These are phyloP conservation scores for Clonostachys solani DNA, from an alignment of 2,329 filamentous ascomycete species.

Conservation along the genomic window DNA sequence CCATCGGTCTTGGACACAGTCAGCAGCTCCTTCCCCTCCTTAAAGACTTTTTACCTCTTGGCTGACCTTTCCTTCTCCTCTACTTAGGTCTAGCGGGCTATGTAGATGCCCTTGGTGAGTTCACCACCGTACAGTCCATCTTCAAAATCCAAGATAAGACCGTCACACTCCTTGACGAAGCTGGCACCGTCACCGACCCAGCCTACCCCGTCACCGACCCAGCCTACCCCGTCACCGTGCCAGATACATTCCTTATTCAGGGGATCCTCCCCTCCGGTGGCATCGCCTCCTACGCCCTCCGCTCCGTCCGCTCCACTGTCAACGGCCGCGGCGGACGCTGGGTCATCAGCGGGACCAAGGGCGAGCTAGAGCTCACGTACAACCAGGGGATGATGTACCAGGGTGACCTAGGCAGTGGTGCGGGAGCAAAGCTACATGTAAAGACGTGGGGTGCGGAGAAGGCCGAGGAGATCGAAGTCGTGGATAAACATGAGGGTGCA, in stretches of 20 bases:
- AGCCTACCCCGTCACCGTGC: slow-evolving; percentile 13
- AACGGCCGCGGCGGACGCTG: slow-evolving; percentile 20
- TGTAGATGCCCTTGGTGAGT: slow-evolving; percentile 20
- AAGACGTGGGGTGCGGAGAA: neutral
- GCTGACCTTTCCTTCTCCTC: neutral
- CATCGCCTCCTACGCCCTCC: slow-evolving; percentile 17
- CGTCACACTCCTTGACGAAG: slow-evolving; percentile 9
- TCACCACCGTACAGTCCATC: slow-evolving; percentile 13
- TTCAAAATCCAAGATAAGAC: slow-evolving; percentile 13
- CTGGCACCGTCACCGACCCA: slow-evolving; percentile 10
- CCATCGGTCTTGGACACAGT: slow-evolving; percentile 4
- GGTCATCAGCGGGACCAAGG: slow-evolving; percentile 28
- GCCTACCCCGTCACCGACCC: slow-evolving; percentile 13
- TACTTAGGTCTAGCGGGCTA: slow-evolving; percentile 20
- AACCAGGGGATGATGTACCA: slow-evolving; percentile 23
- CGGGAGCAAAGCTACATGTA: slow-evolving; percentile 6
- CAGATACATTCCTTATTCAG: slow-evolving; percentile 27
- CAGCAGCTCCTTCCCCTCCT: neutral
- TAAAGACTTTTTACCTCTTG: neutral
- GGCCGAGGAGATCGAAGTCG: slow-evolving; percentile 7
- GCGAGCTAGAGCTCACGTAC: slow-evolving; percentile 21
- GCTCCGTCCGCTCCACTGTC: slow-evolving; percentile 9
- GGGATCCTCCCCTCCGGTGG: slow-evolving; percentile 21
- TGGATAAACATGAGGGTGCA: slow-evolving; percentile 8
- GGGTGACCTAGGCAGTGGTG: slow-evolving; percentile 17